phyloP scores from a whole-genome alignment of 257 asterid species.

The Capsicum pubescens region DNA sequence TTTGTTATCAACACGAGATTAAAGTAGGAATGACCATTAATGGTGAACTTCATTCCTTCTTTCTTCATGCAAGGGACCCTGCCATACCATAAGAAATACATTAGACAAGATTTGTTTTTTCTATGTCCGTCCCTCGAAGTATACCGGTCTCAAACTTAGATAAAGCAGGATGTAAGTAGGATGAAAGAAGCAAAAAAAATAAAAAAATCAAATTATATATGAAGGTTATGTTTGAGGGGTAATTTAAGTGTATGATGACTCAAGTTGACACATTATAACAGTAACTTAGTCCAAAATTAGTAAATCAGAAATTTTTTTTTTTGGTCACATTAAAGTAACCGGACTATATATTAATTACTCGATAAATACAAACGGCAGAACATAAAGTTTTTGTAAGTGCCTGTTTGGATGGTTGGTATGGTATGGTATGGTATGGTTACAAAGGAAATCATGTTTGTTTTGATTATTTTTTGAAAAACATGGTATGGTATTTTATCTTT shows the following conservation, averaged over 20 bases:
- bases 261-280: neutral
- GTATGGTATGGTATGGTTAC: too few relatives aligned
- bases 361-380: too few relatives aligned
- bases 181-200: neutral
- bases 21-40: conserved; percentile 61
- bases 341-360: too few relatives aligned
- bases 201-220: neutral
- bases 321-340: neutral
- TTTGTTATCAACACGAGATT: conserved; percentile 58
- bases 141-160: neutral
- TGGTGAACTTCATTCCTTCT: conserved; percentile 60
- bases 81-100: neutral
- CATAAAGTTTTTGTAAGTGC: too few relatives aligned
- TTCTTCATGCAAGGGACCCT: conserved; percentile 57
- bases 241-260: neutral
- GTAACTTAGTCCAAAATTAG: neutral
- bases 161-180: neutral
- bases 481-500: too few relatives aligned
- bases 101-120: neutral
- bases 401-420: too few relatives aligned
- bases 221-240: neutral
- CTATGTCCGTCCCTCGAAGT: neutral
- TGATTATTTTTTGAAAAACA: too few relatives aligned
- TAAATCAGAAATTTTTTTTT: neutral
- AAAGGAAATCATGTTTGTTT: too few relatives aligned